Evolutionary conservation across 1,284 basidiomycete genomes (phyloP).

Genomic region (Hortiboletus rubellus): DNA sequence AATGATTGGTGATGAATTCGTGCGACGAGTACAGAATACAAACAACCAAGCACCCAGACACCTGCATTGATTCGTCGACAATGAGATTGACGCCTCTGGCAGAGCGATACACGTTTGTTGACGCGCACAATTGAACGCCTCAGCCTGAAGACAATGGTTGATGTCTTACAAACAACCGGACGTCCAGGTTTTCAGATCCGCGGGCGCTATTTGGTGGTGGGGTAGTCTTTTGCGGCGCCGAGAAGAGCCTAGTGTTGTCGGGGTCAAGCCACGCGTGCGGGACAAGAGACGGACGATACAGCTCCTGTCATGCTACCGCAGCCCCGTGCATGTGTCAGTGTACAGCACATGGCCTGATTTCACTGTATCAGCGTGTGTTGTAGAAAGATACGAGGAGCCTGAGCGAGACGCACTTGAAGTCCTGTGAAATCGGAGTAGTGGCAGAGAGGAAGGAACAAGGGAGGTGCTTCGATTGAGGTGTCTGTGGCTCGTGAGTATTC

Average conservation of each 20-base stretch:
- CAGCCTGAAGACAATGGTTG: too few relatives aligned
- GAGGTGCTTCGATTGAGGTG: slow-evolving; percentile 82
- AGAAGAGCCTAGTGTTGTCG: slow-evolving; percentile 6
- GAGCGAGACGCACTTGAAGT: slow-evolving; percentile 45
- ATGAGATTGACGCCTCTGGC: slow-evolving; percentile 54
- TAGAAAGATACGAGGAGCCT: not conserved
- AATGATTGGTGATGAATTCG: not conserved
- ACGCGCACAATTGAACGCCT: too few relatives aligned
- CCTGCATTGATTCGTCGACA: not conserved
- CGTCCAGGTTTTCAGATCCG: too few relatives aligned
- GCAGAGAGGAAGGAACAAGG: slow-evolving; percentile 73
- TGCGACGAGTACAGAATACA: not conserved
- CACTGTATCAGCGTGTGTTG: not conserved
- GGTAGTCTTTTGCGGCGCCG: slow-evolving; percentile 49
- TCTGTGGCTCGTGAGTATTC: slow-evolving; percentile 44
- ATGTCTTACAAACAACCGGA: too few relatives aligned
- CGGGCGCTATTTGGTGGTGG: slow-evolving; percentile 42
- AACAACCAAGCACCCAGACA: not conserved
- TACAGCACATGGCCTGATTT: slow-evolving; percentile 74
- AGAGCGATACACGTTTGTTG: slow-evolving; percentile 9
- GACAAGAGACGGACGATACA: slow-evolving; percentile 60
- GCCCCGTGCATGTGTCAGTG: slow-evolving; percentile 77
- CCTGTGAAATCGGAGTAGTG: slow-evolving; percentile 89
- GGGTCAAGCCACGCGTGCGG: not conserved
- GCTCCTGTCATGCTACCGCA: slow-evolving; percentile 84